Conservation (phyloP, 2,329 filamentous ascomycete genomes). For the Stemphylium lycopersici region DNA sequence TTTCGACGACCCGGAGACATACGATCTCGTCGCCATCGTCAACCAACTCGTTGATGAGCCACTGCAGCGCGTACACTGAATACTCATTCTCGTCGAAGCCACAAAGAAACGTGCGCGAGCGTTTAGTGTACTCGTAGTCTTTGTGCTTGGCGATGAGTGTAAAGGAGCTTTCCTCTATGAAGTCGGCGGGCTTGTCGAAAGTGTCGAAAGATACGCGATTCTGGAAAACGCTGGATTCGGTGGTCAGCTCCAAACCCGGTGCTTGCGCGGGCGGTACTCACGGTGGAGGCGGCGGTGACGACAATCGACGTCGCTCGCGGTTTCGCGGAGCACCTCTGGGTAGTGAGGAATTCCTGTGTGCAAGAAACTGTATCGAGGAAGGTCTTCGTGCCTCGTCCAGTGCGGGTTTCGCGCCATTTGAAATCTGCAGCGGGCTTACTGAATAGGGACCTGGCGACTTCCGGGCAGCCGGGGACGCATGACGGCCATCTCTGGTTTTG, state of each 20-base stretch:
- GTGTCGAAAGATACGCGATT: conserved; percentile 77
- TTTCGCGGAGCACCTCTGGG: conserved; percentile 43
- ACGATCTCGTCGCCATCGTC: conserved; percentile 94
- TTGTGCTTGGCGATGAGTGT: conserved; percentile 86
- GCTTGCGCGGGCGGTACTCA: conserved; percentile 33
- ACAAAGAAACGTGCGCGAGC: conserved; percentile 87
- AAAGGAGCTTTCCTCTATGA: conserved; percentile 65
- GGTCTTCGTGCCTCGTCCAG: conserved; percentile 43
- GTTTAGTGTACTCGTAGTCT: conserved; percentile 79
- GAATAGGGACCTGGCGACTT: conserved; percentile 24
- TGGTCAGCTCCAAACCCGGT: conserved; percentile 19
- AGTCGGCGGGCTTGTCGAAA: conserved; percentile 71
- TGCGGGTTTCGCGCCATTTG: conserved; percentile 23
- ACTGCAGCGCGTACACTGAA: conserved; percentile 89
- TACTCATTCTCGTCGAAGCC: conserved; percentile 91
- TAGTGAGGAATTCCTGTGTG: conserved; percentile 38
- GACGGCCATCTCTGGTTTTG: conserved; percentile 35
- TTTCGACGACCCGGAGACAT: conserved; percentile 86
- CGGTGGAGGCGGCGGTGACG: conserved; percentile 51
- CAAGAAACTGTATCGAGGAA: conserved; percentile 46
- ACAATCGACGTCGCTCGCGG: conserved; percentile 45
- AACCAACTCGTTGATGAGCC: conserved; percentile 88
- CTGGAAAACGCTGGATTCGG: conserved; percentile 62
- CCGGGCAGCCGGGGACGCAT: conserved; percentile 34
- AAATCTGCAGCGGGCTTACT: conserved; percentile 36